phyloP scores from a whole-genome alignment of 495 filamentous ascomycete species.

The Podospora australis region DNA sequence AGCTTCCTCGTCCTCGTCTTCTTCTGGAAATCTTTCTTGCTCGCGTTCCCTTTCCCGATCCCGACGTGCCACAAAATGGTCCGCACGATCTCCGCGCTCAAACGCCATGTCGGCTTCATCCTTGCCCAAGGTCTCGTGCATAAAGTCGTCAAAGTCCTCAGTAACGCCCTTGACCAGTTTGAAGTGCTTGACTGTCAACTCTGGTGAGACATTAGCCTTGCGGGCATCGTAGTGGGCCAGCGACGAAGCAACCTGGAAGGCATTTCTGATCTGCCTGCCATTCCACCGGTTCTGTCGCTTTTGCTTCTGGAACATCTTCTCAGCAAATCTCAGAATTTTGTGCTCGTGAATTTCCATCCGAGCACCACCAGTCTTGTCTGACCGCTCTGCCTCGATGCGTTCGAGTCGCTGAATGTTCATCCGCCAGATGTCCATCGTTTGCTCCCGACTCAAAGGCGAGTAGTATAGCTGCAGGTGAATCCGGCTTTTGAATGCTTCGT shows the following conservation, averaged over 20 bases:
- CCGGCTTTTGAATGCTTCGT: constrained; percentile 48
- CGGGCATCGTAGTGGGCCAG: constrained; percentile 53
- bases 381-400: neutral
- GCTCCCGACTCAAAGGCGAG: constrained; percentile 22
- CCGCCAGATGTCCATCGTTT: constrained; percentile 28
- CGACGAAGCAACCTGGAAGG: constrained; percentile 34
- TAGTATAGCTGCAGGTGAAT: constrained; percentile 46
- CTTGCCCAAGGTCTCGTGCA: no score
- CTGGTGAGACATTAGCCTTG: no score
- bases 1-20: no score
- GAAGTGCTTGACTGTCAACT: no score
- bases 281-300: constrained; percentile 52
- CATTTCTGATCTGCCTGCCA: constrained; percentile 41
- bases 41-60: no score
- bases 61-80: no score
- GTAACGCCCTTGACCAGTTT: no score
- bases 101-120: no score
- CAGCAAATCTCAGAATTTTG: constrained; percentile 9
- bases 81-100: no score
- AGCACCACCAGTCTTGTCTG: constrained; percentile 24
- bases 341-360: constrained; percentile 12
- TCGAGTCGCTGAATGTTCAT: constrained; percentile 24
- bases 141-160: no score
- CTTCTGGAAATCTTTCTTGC: no score
- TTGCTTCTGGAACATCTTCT: constrained; percentile 24